Conservation (phyloP, 2,329 filamentous ascomycete genomes). For the Claviceps africana region DNA sequence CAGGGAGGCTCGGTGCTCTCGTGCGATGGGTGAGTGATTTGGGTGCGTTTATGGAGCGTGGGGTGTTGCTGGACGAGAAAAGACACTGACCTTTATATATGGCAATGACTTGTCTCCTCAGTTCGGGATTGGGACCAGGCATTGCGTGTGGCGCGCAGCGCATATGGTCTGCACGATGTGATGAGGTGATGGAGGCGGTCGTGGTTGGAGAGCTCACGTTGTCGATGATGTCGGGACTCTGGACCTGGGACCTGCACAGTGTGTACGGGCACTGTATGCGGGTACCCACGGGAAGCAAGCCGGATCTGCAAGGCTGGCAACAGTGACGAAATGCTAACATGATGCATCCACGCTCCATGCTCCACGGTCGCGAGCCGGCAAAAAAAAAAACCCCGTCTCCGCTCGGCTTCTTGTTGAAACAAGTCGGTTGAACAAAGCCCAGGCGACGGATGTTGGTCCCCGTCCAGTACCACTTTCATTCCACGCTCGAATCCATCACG, state of each 20-base stretch:
- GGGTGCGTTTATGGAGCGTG: not conserved
- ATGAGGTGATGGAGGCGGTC: not conserved
- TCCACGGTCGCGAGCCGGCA: not conserved
- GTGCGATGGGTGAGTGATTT: not conserved
- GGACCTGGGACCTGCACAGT: too few relatives aligned
- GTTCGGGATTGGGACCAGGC: conserved; percentile 31
- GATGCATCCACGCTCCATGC: too few relatives aligned
- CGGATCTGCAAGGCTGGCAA: not conserved
- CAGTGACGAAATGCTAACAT: not conserved
- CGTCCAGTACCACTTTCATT: not conserved
- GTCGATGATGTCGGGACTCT: not conserved
- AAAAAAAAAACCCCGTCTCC: too few relatives aligned
- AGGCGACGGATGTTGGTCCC: not conserved
- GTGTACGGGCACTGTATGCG: too few relatives aligned
- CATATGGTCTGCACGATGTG: not conserved
- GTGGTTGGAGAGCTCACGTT: not conserved
- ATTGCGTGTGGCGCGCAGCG: conserved; percentile 8
- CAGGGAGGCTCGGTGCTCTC: not conserved
- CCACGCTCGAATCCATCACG: not conserved
- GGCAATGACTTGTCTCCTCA: conserved; percentile 66
- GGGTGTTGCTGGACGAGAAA: not conserved
- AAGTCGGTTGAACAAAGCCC: not conserved
- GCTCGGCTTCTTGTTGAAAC: too few relatives aligned
- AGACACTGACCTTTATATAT: conserved; percentile 68
- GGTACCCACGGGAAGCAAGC: too few relatives aligned